Conservation (phyloP, 441 rosid genomes). For the Arabidopsis hybrid region DNA sequence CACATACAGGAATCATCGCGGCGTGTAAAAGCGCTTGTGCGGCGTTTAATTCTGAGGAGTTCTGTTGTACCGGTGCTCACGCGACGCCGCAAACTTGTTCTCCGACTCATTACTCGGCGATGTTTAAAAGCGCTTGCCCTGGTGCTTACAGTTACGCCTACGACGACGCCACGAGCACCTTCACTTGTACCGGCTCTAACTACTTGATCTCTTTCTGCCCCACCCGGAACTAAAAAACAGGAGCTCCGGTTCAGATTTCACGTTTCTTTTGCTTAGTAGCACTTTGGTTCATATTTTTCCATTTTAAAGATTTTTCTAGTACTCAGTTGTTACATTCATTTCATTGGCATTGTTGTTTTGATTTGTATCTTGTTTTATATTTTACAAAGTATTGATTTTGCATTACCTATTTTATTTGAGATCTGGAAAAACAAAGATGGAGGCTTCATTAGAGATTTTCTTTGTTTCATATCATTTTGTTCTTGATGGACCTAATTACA, state of each 20-base stretch:
- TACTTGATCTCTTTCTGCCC: slow-evolving; percentile 87
- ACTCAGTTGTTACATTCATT: neutral
- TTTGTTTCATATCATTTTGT: slow-evolving; percentile 34
- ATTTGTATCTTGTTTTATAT: neutral
- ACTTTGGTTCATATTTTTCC: neutral
- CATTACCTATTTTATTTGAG: neutral
- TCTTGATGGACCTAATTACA: slow-evolving; percentile 30
- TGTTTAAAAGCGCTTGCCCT: slow-evolving; percentile 90
- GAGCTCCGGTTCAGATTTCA: slow-evolving; percentile 20
- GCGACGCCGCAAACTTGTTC: slow-evolving; percentile 75
- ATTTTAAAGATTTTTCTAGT: neutral
- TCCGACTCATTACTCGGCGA: slow-evolving; percentile 74
- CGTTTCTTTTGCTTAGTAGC: slow-evolving; percentile 32
- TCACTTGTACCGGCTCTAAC: slow-evolving; percentile 80
- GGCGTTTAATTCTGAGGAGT: slow-evolving; percentile 66
- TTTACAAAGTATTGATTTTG: slow-evolving; percentile 8
- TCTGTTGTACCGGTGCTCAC: slow-evolving; percentile 76
- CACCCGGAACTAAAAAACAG: neutral
- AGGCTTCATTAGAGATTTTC: slow-evolving; percentile 16
- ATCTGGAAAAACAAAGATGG: neutral
- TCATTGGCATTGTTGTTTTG: slow-evolving; percentile 25
- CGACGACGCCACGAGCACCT: slow-evolving; percentile 87
- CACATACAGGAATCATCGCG: slow-evolving; percentile 45
- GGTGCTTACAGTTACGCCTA: slow-evolving; percentile 93
- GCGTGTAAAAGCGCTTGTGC: slow-evolving; percentile 93